Base-by-base conservation (phyloP, 1,139 yeast species). In the Candida buenavistaensis region DNA sequence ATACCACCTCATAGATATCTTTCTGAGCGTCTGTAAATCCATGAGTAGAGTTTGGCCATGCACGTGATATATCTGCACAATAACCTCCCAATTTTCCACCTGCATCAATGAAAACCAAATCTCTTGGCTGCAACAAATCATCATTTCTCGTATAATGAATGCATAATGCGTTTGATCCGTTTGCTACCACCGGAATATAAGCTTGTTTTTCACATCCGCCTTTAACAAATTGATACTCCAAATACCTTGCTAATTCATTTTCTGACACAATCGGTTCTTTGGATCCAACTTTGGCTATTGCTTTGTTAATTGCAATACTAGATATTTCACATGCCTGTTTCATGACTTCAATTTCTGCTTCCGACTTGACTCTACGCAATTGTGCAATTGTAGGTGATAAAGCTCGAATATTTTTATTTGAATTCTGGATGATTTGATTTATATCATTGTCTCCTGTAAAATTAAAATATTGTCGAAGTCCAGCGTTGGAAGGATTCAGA, bases 11-110 rank as follows among this genome's bases (percentile, higher is more conserved):
- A 55, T 94, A 94, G 22, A 94, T 62, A 44, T 92, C 98, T 30
- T 70, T 72, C 59, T 94, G 98, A 1, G 96, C 80, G 3, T 66
- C 77, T 1, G 84, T 61, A 56, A 92, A 94, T 33, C 77, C 78
- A 1, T 78, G 75, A 1, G 74, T 64, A 23, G 76, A 73, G 35
- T 82, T 84, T 8, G 99, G 98, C 97, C 98, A 94, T 0, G 97
- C 84, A 45, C 98, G 72, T 2, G 97, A 89, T 30, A 94, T 92
- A 58, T 94, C 99, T 1, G 97, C 82, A 54, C 96, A 83, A 59
- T 94, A 94, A 0, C 97, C 97, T 19, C 97, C 98, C 27, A 83
- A 62, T 40, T 87, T 76, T 5, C 97, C 99, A 1, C 96, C 95
- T 3, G 98, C 98, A 59, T 94, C 99, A 5, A 92, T 88, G 33